A percentile compares a stretch with the other conserved stretches of the same genome.
These are phyloP conservation scores for Leptographium procerum DNA, from an alignment of 2,329 filamentous ascomycete genomes.

Conservation along the genomic window DNA sequence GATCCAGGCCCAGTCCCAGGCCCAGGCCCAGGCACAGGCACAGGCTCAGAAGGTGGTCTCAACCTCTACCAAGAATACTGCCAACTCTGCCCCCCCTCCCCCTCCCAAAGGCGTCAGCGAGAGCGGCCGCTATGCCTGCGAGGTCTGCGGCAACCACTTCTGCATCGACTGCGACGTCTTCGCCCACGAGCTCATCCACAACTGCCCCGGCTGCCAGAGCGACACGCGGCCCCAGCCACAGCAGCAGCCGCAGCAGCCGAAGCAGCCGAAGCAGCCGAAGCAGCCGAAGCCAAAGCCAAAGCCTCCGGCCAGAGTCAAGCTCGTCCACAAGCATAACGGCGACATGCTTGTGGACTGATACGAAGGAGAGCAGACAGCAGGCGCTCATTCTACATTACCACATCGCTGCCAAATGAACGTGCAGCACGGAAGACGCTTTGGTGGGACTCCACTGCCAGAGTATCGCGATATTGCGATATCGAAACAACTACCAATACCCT, in stretches of 20 bases:
- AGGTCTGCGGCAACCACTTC: slow-evolving; percentile 80
- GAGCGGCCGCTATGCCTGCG: slow-evolving; percentile 79
- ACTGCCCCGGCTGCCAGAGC: slow-evolving; percentile 81
- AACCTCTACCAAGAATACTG: slow-evolving; percentile 12
- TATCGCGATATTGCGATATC: too few species aligned
- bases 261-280: too few species aligned
- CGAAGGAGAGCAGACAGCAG: too few species aligned
- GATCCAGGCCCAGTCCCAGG: too few species aligned
- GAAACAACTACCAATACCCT: too few species aligned
- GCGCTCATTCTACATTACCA: too few species aligned
- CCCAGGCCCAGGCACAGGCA: too few species aligned
- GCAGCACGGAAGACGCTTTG: too few species aligned
- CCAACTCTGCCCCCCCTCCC: slow-evolving; percentile 7
- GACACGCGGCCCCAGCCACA: slow-evolving; percentile 21
- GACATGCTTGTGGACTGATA: slow-evolving; percentile 1
- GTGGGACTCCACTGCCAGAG: too few species aligned
- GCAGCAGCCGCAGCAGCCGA: not conserved
- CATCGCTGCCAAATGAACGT: too few species aligned
- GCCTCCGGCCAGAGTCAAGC: not conserved
- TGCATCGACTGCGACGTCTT: slow-evolving; percentile 98
- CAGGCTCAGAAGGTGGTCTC: too few species aligned
- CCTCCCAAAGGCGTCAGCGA: slow-evolving; percentile 48
- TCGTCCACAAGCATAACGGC: not conserved
- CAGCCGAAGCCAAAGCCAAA: not conserved
- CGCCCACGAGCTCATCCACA: slow-evolving; percentile 87